Conservation (phyloP, 345 rosid species). For the Anastatica hierochuntica region DNA sequence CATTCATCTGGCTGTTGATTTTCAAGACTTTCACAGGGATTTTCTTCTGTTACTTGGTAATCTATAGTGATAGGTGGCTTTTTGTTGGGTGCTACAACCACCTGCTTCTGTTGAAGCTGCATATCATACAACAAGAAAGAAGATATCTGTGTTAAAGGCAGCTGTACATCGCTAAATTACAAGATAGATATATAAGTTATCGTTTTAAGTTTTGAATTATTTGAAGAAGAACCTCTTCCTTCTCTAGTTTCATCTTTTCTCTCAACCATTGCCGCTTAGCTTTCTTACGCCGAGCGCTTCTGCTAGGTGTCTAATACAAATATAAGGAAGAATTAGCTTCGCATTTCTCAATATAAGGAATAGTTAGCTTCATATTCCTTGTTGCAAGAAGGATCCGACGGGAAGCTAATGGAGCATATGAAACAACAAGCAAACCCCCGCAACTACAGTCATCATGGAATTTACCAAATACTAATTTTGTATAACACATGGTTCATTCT, state of each 20-base stretch:
- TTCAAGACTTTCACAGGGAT: conserved; percentile 16
- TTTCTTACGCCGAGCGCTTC: conserved; percentile 92
- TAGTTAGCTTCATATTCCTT: conserved; percentile 13
- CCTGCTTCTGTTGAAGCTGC: conserved; percentile 37
- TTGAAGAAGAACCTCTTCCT: conserved; percentile 41
- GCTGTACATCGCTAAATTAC: background rate
- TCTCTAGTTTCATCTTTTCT: conserved; percentile 52
- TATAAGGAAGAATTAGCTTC: conserved; percentile 15
- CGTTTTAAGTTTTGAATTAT: background rate
- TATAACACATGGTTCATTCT: conserved; percentile 2
- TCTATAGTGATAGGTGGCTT: conserved; percentile 30
- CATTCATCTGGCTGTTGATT: conserved; percentile 18
- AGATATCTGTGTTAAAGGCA: background rate
- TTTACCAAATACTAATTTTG: background rate
- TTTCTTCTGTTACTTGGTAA: conserved; percentile 23
- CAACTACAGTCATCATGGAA: background rate
- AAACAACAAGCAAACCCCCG: conserved; percentile 1
- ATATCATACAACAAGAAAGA: conserved; percentile 9
- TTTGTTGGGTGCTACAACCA: conserved; percentile 25
- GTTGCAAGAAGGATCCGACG: background rate
- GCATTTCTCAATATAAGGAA: conserved; percentile 7
- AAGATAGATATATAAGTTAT: conserved; percentile 8
- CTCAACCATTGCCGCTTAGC: conserved; percentile 71
- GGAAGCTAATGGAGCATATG: conserved; percentile 1
- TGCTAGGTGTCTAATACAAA: conserved; percentile 54